These are phyloP conservation scores for Lepidium aucheri DNA, from an alignment of 345 rosid genomes.

Conservation along the genomic window DNA sequence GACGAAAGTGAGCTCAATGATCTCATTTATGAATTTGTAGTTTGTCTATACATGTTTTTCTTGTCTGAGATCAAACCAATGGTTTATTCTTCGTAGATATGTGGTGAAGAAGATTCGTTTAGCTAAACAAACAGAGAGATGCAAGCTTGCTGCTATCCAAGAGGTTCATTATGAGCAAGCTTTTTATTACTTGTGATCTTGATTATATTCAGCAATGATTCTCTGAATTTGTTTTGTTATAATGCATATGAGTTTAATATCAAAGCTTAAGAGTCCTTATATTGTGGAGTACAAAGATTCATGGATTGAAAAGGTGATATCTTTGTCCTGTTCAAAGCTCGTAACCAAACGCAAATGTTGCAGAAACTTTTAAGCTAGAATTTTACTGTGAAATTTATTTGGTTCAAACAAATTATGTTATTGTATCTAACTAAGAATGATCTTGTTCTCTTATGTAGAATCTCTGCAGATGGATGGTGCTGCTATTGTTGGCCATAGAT, in stretches of 20 bases:
- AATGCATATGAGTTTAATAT: slow-evolving; percentile 77
- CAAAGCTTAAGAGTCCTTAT: slow-evolving; percentile 78
- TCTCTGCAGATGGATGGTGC: slow-evolving; percentile 92
- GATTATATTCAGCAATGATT: not conserved
- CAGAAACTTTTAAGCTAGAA: slow-evolving; percentile 31
- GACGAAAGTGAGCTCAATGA: slow-evolving; percentile 42
- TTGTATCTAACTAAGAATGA: not conserved
- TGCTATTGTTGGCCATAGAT: slow-evolving; percentile 81
- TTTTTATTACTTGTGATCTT: not conserved
- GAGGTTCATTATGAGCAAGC: slow-evolving; percentile 44
- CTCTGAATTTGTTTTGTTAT: not conserved
- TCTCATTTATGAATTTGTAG: not conserved
- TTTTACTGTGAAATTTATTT: slow-evolving; percentile 7
- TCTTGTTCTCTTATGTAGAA: slow-evolving; percentile 42
- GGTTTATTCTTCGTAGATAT: slow-evolving; percentile 45
- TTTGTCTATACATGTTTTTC: not conserved
- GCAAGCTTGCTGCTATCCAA: slow-evolving; percentile 86
- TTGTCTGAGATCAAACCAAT: not conserved
- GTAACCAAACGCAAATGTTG: not conserved
- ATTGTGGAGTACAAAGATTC: slow-evolving; percentile 88
- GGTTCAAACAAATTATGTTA: not conserved
- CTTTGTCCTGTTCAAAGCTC: not conserved
- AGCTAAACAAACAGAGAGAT: slow-evolving; percentile 94
- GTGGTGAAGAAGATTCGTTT: slow-evolving; percentile 92
- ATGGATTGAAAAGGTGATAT: slow-evolving; percentile 87